Conservation (phyloP, 2,329 filamentous ascomycete genomes). For the Tolypocladium tundrense region DNA sequence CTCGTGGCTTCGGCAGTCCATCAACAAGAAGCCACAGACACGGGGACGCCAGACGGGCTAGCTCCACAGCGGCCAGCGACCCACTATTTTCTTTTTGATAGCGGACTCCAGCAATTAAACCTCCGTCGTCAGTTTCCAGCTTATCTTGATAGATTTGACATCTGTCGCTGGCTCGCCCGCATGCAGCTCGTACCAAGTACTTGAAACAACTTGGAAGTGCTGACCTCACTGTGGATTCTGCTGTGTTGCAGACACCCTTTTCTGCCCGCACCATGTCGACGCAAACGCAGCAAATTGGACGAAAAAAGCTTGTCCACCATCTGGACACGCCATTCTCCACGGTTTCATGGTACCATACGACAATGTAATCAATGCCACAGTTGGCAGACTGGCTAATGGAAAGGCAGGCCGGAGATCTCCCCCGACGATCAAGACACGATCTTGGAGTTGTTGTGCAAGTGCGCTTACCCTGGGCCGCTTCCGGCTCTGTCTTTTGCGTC, state of each 20-base stretch:
- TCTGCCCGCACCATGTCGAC: constrained; percentile 11
- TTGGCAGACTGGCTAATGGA: neutral
- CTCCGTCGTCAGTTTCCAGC: neutral
- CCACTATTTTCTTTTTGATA: neutral
- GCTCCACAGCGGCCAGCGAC: neutral
- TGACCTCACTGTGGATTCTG: no score
- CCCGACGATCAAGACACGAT: constrained; percentile 52
- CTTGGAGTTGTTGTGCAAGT: constrained; percentile 58
- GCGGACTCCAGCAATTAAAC: neutral
- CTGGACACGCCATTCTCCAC: constrained; percentile 55
- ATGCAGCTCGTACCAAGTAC: neutral
- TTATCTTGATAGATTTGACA: neutral
- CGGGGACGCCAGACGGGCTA: neutral
- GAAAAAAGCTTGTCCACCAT: constrained; percentile 52
- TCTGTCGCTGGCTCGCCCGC: neutral
- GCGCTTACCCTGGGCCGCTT: constrained; percentile 10
- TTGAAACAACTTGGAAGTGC: neutral
- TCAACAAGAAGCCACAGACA: neutral
- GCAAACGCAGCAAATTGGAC: constrained; percentile 13
- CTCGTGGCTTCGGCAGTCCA: neutral
- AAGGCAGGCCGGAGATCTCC: constrained; percentile 48
- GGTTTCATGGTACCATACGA: constrained; percentile 43
- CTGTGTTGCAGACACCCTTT: neutral
- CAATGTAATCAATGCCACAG: neutral
- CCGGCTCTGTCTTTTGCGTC: neutral